Percentiles rank a stretch among this genome's conserved stretches.
phyloP scores from a whole-genome alignment of 441 rosid species.

The Populus hybrid region DNA sequence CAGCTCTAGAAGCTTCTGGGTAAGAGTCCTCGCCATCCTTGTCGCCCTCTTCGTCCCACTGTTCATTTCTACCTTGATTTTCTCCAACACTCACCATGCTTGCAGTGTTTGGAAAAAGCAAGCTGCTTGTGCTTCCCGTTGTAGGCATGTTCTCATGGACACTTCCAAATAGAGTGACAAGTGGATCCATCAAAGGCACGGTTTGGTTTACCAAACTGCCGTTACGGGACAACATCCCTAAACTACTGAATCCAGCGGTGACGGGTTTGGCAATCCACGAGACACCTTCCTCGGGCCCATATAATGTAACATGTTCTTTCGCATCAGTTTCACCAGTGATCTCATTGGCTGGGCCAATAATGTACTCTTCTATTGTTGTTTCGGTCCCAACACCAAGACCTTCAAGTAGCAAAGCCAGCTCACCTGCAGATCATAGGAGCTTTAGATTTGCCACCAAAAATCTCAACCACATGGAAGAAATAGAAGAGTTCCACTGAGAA shows the following conservation, averaged over 20 bases:
- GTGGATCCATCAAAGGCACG: slow-evolving; percentile 69
- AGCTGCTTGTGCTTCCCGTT: slow-evolving; percentile 69
- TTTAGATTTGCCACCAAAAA: neutral
- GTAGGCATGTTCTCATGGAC: slow-evolving; percentile 76
- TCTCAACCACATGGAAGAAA: slow-evolving; percentile 1
- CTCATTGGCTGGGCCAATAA: slow-evolving; percentile 41
- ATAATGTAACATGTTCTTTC: slow-evolving; percentile 54
- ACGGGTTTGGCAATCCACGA: slow-evolving; percentile 77
- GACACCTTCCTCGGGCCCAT: slow-evolving; percentile 59
- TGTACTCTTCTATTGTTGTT: slow-evolving; percentile 55
- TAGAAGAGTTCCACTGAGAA: neutral
- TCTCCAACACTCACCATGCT: slow-evolving; percentile 76
- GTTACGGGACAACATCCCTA: slow-evolving; percentile 61
- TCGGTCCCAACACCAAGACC: slow-evolving; percentile 66
- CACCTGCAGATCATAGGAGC: slow-evolving; percentile 37
- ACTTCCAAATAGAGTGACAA: slow-evolving; percentile 84
- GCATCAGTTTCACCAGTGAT: slow-evolving; percentile 25
- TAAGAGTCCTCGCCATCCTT: slow-evolving; percentile 47
- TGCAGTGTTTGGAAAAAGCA: slow-evolving; percentile 70
- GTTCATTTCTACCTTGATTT: slow-evolving; percentile 47
- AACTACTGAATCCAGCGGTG: slow-evolving; percentile 43
- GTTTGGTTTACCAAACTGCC: slow-evolving; percentile 65
- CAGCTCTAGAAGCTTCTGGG: slow-evolving; percentile 45
- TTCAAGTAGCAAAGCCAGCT: slow-evolving; percentile 67
- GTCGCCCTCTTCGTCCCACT: slow-evolving; percentile 75